These are phyloP conservation scores for Pythium folliculosum DNA, from an alignment of 352 stramenopile species.

Conservation along the genomic window DNA sequence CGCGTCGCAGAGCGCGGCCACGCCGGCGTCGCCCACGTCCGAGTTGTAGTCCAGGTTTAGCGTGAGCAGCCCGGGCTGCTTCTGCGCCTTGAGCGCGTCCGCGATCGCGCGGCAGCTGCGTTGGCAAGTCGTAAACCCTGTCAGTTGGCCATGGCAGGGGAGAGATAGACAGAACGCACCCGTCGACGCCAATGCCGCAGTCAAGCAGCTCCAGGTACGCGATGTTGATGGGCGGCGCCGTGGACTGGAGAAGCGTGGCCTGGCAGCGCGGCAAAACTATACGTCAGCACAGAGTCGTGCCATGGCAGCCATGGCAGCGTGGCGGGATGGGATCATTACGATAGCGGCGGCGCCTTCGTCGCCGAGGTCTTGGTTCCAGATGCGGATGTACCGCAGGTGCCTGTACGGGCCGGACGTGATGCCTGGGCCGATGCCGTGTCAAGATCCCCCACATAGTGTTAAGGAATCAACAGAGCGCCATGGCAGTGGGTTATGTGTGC, in stretches of 20 bases:
- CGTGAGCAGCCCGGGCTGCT: slow-evolving; percentile 61
- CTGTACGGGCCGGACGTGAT: slow-evolving; percentile 64
- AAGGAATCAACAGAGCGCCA: slow-evolving; percentile 34
- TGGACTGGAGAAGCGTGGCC: slow-evolving; percentile 45
- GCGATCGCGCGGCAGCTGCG: slow-evolving; percentile 61
- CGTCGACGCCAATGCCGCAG: slow-evolving; percentile 64
- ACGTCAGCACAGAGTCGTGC: background rate
- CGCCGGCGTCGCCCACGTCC: slow-evolving; percentile 55
- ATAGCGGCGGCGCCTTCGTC: slow-evolving; percentile 73
- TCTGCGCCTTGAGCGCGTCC: slow-evolving; percentile 50
- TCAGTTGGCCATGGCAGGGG: background rate
- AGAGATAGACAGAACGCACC: slow-evolving; percentile 22
- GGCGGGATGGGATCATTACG: slow-evolving; percentile 27
- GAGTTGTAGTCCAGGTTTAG: slow-evolving; percentile 80
- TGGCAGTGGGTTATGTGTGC: too few species aligned
- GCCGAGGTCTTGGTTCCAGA: slow-evolving; percentile 81
- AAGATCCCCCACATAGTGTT: slow-evolving; percentile 31
- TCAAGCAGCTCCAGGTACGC: slow-evolving; percentile 80
- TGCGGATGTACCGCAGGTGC: slow-evolving; percentile 72
- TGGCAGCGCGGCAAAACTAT: slow-evolving; percentile 12
- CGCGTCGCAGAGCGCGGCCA: slow-evolving; percentile 54
- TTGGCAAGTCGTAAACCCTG: background rate
- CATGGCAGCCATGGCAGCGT: background rate
- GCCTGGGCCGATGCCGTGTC: slow-evolving; percentile 60
- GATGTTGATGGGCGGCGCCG: slow-evolving; percentile 57